Percentiles rank a stretch among this genome's conserved stretches.
These are phyloP conservation scores for Sequoia sempervirens DNA, from an alignment of 75 land plant genomes.

Conservation along the genomic window DNA sequence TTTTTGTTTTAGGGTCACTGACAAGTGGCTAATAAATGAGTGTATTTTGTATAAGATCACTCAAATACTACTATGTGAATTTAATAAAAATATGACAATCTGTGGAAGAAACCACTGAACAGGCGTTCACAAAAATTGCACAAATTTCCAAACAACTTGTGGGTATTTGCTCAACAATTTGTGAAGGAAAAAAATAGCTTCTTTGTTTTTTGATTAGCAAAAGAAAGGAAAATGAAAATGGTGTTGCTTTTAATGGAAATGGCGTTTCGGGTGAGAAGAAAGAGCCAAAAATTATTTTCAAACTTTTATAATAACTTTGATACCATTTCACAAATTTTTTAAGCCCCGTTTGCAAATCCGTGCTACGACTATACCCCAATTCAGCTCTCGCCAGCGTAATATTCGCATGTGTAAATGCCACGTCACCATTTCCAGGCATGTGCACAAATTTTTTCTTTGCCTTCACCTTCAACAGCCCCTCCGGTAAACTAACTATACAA, in stretches of 20 bases:
- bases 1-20: neutral
- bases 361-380: slow-evolving; percentile 62
- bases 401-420: slow-evolving; percentile 83
- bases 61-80: too few relatives aligned
- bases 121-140: too few relatives aligned
- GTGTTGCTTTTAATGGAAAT: too few relatives aligned
- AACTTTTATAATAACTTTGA: slow-evolving; percentile 47
- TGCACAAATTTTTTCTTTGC: slow-evolving; percentile 63
- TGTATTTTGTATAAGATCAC: neutral
- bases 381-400: slow-evolving; percentile 46
- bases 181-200: too few relatives aligned
- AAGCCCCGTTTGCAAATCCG: slow-evolving; percentile 69
- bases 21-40: neutral
- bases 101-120: too few relatives aligned
- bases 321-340: slow-evolving; percentile 83
- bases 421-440: slow-evolving; percentile 92
- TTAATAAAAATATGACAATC: too few relatives aligned
- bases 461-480: slow-evolving; percentile 64
- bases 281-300: too few relatives aligned
- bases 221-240: too few relatives aligned
- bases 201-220: too few relatives aligned
- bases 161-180: too few relatives aligned
- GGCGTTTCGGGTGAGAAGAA: too few relatives aligned
- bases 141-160: too few relatives aligned
- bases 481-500: slow-evolving; percentile 53